These are phyloP conservation scores for Cerrena zonata DNA, from an alignment of 1,284 basidiomycete genomes.

Conservation along the genomic window DNA sequence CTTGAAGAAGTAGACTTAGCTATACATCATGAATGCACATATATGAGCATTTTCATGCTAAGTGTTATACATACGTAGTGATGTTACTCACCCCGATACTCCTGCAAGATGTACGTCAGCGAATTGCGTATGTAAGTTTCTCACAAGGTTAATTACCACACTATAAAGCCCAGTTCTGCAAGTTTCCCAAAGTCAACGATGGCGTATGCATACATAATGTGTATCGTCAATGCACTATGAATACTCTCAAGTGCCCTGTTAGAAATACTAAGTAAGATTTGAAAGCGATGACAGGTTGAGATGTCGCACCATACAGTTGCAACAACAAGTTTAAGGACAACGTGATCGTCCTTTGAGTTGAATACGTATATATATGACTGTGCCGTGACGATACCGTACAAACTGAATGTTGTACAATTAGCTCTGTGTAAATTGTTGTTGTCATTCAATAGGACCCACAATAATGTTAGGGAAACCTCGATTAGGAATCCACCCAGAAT, in stretches of 20 bases:
- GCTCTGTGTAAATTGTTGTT: neutral
- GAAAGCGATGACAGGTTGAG: too few species aligned
- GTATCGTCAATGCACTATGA: neutral
- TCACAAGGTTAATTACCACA: constrained; percentile 1
- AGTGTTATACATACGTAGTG: too few species aligned
- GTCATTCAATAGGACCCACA: neutral
- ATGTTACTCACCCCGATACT: neutral
- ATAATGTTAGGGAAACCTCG: neutral
- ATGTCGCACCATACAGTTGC: neutral
- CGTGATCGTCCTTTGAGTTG: neutral
- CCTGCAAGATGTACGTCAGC: too few species aligned
- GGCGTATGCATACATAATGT: neutral
- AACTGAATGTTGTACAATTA: neutral
- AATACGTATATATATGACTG: constrained; percentile 3
- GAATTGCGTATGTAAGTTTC: too few species aligned
- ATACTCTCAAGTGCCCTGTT: neutral
- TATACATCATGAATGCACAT: too few species aligned
- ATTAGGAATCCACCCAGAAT: neutral
- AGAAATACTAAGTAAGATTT: too few species aligned
- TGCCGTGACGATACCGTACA: constrained; percentile 1
- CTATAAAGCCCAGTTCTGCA: neutral
- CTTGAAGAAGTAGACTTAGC: too few species aligned
- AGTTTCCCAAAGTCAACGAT: constrained; percentile 1
- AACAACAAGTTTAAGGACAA: neutral
- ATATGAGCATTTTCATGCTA: too few species aligned